Percentiles rank a stretch among this genome's conserved stretches.
Evolutionary conservation across 2,329 filamentous ascomycete species (phyloP).

Genomic region (Aureobasidium pullulans): DNA sequence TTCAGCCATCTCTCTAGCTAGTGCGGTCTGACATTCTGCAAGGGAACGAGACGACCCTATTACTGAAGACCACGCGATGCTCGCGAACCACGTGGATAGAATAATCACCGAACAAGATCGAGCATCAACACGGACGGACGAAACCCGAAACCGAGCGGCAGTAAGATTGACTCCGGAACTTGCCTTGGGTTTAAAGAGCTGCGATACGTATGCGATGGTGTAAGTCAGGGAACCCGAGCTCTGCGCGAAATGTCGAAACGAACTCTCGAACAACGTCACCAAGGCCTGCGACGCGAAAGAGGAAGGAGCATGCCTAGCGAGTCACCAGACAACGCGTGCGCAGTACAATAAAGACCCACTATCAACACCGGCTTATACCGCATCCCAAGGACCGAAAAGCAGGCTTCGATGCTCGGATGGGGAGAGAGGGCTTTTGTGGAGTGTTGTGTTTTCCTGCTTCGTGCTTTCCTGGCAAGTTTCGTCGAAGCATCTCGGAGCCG

Average conservation of each 20-base stretch:
- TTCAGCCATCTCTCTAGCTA: no score
- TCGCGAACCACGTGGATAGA: not conserved
- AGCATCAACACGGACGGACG: no score
- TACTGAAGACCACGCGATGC: not conserved
- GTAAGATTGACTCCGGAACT: not conserved
- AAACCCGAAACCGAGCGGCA: not conserved
- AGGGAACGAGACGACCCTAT: not conserved
- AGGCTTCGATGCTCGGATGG: not conserved
- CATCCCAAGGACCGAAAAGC: not conserved
- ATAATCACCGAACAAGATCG: not conserved
- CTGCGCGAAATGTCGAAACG: not conserved
- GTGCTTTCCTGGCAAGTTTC: not conserved
- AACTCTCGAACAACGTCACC: not conserved
- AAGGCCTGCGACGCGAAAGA: not conserved
- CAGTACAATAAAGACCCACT: not conserved
- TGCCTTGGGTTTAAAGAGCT: not conserved
- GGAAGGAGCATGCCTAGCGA: not conserved
- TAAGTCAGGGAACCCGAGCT: not conserved
- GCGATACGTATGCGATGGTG: not conserved
- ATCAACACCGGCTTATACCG: not conserved
- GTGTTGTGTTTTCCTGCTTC: not conserved
- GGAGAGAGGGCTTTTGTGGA: not conserved
- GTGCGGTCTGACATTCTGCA: no score
- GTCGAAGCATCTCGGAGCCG: not conserved
- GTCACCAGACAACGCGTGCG: conserved; percentile 1